Evolutionary conservation across 2,329 filamentous ascomycete species (phyloP), one percentile per base, ranked within the genome.

Genomic region (Ustulina deusta): DNA sequence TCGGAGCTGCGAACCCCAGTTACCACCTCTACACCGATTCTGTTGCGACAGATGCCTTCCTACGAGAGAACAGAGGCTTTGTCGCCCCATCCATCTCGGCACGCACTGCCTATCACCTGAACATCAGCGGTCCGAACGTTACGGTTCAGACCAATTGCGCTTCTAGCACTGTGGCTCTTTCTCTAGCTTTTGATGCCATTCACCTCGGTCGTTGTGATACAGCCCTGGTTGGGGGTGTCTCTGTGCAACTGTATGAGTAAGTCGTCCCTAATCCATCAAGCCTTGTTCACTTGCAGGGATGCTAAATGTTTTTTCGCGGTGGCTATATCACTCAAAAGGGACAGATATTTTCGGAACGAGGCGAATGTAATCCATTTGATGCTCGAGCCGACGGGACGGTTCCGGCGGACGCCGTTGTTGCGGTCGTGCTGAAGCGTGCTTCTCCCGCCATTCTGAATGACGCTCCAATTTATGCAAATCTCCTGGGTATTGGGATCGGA

Each of bases 311-410:
- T n/a, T n/a, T n/a, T n/a, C n/a, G 36, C 22, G 55, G 55, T 44
- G 55, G 55, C 36, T 58, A 58, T 46, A 15, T 58, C n/a, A 46
- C 55, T 7, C 36, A 32, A 29, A 42, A 58, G 17, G 55, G 55
- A 3, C 55, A 58, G 22, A 32, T 58, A 58, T 58, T 58, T 27
- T 58, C 55, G 36, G 15, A 11, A 29, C 10, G 36, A 42, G 55
- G 55, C n/a, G 36, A 58, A 32, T 58, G 55, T 27, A 42, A 42
- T 29, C 55, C 55, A 11, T 58, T 58, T 46, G 55, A 58, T 22
- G 36, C 55, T 17, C 29, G 22, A 27, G 55, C 55, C 38, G 55
- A 58, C 20, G 55, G 55, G 22, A 42, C 55, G 17, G 40, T 58
- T n/a, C 36, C 22, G 11, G 34, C 55, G 20, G 55, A 58, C 20